Evolutionary conservation across 257 asterid species (phyloP).

Genomic region (Plantago major): DNA sequence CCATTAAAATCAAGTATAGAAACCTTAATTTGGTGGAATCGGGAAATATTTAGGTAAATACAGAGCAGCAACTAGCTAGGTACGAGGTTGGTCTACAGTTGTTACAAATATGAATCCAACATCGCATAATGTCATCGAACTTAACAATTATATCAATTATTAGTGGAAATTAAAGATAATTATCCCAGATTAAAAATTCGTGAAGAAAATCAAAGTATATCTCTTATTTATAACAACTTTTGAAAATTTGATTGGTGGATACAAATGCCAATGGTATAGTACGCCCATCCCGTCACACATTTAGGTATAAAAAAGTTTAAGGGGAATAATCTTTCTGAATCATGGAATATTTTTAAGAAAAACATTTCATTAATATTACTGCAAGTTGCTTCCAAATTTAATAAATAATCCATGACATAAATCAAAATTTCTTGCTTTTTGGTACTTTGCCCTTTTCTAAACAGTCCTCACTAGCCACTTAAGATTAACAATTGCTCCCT

Average conservation of each 20-base stretch:
- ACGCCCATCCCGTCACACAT: slow-evolving; percentile 2
- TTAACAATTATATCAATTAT: no score
- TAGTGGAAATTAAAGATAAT: no score
- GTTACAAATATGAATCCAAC: no score
- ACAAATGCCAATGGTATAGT: neutral
- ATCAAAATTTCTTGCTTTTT: neutral
- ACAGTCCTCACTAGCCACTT: slow-evolving; percentile 23
- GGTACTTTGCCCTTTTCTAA: slow-evolving; percentile 6
- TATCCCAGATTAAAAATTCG: neutral
- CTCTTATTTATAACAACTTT: neutral
- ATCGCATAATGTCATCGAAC: no score
- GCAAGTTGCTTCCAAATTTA: slow-evolving; percentile 22
- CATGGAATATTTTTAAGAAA: neutral
- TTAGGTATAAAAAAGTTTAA: neutral
- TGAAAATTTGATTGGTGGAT: neutral
- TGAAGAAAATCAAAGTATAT: neutral
- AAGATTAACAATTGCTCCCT: slow-evolving; percentile 18
- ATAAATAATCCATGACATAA: neutral
- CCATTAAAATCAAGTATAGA: neutral
- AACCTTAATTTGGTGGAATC: neutral
- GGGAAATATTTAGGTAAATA: neutral
- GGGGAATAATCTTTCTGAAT: slow-evolving; percentile 5
- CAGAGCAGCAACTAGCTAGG: no score
- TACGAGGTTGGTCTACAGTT: no score
- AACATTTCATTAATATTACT: slow-evolving; percentile 1